These are phyloP conservation scores for Fistulinella prunicolor DNA, from an alignment of 768 basidiomycete genomes.

Conservation along the genomic window DNA sequence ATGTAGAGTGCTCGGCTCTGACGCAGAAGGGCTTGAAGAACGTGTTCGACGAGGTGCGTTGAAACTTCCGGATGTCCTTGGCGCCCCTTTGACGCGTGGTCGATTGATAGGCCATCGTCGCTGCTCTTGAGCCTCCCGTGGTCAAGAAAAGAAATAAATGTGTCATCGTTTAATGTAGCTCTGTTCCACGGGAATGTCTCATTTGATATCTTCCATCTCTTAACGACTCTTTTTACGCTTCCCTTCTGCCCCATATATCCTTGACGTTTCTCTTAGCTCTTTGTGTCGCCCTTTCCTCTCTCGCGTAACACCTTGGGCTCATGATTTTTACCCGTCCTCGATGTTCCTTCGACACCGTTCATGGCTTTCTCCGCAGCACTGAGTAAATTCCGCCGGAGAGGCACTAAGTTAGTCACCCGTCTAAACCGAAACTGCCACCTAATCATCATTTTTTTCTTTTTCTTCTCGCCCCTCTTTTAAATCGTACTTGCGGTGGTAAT, in stretches of 20 bases:
- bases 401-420: constrained; percentile 17
- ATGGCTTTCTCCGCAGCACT: constrained; percentile 20
- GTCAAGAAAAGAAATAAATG: constrained; percentile 79
- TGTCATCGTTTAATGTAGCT: constrained; percentile 70
- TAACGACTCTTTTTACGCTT: constrained; percentile 34
- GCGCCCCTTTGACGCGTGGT: constrained; percentile 9
- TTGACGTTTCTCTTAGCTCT: constrained; percentile 25
- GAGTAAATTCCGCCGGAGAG: constrained; percentile 27
- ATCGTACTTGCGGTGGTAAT: constrained; percentile 8
- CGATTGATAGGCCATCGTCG: constrained; percentile 78
- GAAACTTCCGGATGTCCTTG: background rate
- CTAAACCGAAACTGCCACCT: constrained; percentile 25
- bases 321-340: constrained; percentile 27
- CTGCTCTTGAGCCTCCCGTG: constrained; percentile 95
- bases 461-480: constrained; percentile 4
- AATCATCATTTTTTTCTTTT: constrained; percentile 18
- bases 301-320: constrained; percentile 22
- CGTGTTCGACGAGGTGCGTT: constrained; percentile 96
- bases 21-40: constrained; percentile 99
- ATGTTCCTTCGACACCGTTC: constrained; percentile 14
- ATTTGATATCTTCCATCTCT: constrained; percentile 33
- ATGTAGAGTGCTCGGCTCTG: constrained; percentile 98
- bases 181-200: constrained; percentile 26
- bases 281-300: constrained; percentile 18
- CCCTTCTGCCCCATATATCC: constrained; percentile 36